Conservation (phyloP, 2,329 filamentous ascomycete genomes). For the Phialophora tarda region DNA sequence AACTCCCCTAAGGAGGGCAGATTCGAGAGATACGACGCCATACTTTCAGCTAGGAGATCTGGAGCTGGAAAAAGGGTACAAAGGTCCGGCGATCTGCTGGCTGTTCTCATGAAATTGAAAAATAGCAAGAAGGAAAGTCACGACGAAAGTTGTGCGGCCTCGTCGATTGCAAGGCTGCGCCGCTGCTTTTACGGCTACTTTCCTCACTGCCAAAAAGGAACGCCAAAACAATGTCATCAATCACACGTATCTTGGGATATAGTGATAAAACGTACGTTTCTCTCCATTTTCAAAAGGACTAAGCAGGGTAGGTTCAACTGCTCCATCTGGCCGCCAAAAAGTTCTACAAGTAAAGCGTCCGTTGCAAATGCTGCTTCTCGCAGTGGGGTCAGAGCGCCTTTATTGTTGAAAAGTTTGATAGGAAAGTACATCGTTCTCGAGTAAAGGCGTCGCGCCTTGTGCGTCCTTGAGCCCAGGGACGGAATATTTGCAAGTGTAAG, state of each 20-base stretch:
- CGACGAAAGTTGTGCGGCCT: neutral
- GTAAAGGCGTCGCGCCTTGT: no score
- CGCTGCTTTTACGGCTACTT: constrained; percentile 2
- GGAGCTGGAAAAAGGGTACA: neutral
- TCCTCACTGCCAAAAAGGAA: neutral
- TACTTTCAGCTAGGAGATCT: constrained; percentile 9
- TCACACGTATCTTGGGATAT: neutral
- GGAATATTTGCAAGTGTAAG: no score
- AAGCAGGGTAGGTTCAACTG: neutral
- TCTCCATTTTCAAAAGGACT: neutral
- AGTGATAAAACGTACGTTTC: neutral
- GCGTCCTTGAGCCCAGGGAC: no score
- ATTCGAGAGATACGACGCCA: constrained; percentile 36
- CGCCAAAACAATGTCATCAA: neutral
- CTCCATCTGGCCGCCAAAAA: neutral
- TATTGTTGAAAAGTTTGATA: no score
- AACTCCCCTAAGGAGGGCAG: constrained; percentile 44
- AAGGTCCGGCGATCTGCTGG: neutral
- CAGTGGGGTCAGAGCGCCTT: no score
- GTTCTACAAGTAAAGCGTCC: neutral
- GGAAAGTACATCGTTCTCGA: no score
- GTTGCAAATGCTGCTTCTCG: neutral
- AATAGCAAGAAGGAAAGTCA: neutral
- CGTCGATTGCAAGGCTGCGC: neutral
- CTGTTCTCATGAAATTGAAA: constrained; percentile 1